phyloP scores from a whole-genome alignment of 83 land plant genomes.

The Diphasiastrum complanatum region DNA sequence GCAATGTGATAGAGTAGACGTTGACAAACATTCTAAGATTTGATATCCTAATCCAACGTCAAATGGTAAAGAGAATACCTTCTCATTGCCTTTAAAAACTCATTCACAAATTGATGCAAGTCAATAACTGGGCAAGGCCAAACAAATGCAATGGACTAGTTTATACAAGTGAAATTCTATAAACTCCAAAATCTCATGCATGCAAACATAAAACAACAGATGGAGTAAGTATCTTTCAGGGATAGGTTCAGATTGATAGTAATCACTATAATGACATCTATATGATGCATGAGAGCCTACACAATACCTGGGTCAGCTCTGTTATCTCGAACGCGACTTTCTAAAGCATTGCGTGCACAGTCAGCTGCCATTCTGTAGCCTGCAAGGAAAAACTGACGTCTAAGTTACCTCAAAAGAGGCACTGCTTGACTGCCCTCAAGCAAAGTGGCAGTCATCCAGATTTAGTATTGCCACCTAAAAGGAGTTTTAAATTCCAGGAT shows the following conservation, averaged over 20 bases:
- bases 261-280: background rate
- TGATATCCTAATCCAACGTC: too few relatives aligned
- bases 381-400: constrained; percentile 13
- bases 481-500: background rate
- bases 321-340: constrained; percentile 57
- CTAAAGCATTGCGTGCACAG: constrained; percentile 67
- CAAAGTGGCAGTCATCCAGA: background rate
- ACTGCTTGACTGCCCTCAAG: background rate
- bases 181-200: too few relatives aligned
- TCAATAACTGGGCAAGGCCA: too few relatives aligned
- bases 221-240: background rate
- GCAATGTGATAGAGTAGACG: too few relatives aligned
- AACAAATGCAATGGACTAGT: background rate
- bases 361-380: constrained; percentile 97
- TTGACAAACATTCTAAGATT: too few relatives aligned
- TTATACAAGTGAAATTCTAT: too few relatives aligned
- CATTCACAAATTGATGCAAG: too few relatives aligned
- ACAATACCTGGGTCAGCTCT: constrained; percentile 60
- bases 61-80: too few relatives aligned
- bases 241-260: background rate
- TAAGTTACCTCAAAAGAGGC: background rate
- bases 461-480: background rate
- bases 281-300: too few relatives aligned
- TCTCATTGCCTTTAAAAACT: too few relatives aligned
- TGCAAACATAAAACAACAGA: too few relatives aligned